Base-by-base conservation (phyloP, 164 flowering plant species). In the Stephania japonica region DNA sequence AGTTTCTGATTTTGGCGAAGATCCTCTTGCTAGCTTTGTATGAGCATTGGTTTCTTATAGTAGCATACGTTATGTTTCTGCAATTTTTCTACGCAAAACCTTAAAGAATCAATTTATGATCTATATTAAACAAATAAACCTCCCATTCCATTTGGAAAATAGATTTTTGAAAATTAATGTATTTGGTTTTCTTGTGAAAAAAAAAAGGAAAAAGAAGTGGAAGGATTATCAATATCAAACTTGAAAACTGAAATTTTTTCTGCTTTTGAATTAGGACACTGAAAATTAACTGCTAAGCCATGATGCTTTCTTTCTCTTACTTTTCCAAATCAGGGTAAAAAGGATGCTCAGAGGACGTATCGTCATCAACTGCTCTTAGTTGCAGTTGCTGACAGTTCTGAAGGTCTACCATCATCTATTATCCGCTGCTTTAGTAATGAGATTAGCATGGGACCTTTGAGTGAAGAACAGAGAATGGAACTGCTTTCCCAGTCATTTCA, bases 371-470 rank as follows among this genome's bases (percentile, higher is more conserved):
- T 94, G 65, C 78, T 94, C 61, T 78, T 94, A 74, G 85, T 94
- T 82, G 97, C 94, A 72, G 82, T 90, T 80, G 88, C 95, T 74
- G 92, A 90, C 65, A 86, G 82, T 75, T 77, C 85, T 76, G 97
- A 92, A 79, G 96, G 96, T 72, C 80, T 94, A 68, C 91, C 97
- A 53, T 80, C 93, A 61, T 74, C 86, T 67, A 87, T 94, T 64
- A 87, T 98, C 72, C 93, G 97, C 72, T 92, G 96, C 85, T 94
- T 92, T 82, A 94, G 91, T 80, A 97, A 95, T 82, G 99, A 95
- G 83, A 76, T 92, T 73, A 85, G 82, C 67, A 87, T 95, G 86
- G 88, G 87, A 64, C 81, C 91, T 69, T 77, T 92, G 74, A 86
- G 79, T 83, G 98, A 91, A 82, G 89, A 92, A 74, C 94, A 94